phyloP scores from a whole-genome alignment of 2,329 filamentous ascomycete species.

The Mycocentrospora acerina region DNA sequence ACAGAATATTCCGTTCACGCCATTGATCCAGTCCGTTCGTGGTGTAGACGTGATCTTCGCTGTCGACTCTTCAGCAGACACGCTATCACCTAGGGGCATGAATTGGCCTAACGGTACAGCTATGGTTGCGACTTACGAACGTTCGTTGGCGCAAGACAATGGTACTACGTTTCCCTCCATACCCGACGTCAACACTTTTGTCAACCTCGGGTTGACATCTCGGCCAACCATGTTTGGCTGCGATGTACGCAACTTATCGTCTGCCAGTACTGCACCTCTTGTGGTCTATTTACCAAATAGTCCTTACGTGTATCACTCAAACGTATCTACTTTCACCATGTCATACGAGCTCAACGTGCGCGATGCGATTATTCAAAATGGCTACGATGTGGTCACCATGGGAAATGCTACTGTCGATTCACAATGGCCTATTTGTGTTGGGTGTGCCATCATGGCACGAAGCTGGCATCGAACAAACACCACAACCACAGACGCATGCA shows the following conservation, averaged over 20 bases:
- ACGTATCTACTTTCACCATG: constrained; percentile 72
- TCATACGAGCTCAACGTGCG: constrained; percentile 64
- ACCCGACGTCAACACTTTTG: constrained; percentile 71
- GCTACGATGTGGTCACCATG: constrained; percentile 77
- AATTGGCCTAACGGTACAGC: constrained; percentile 74
- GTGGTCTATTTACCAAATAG: constrained; percentile 83
- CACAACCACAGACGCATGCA: too few relatives aligned
- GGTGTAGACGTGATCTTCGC: constrained; percentile 77
- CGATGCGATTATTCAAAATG: constrained; percentile 78
- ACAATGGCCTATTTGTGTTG: constrained; percentile 78
- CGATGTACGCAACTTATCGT: constrained; percentile 60
- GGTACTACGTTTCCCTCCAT: constrained; percentile 68
- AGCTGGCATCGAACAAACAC: constrained; percentile 47
- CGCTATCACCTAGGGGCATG: constrained; percentile 42
- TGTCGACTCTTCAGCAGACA: constrained; percentile 73
- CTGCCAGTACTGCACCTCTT: constrained; percentile 55
- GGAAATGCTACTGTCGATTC: constrained; percentile 73
- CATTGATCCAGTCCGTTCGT: constrained; percentile 66
- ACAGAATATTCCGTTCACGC: too few relatives aligned
- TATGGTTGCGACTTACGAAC: constrained; percentile 69
- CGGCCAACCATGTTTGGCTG: constrained; percentile 78
- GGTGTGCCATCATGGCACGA: constrained; percentile 77
- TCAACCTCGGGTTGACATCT: constrained; percentile 71
- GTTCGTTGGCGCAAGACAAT: constrained; percentile 57
- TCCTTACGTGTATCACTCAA: constrained; percentile 72